Base-by-base conservation (phyloP, 2,329 filamentous ascomycete species). In the Xylaria sp. region DNA sequence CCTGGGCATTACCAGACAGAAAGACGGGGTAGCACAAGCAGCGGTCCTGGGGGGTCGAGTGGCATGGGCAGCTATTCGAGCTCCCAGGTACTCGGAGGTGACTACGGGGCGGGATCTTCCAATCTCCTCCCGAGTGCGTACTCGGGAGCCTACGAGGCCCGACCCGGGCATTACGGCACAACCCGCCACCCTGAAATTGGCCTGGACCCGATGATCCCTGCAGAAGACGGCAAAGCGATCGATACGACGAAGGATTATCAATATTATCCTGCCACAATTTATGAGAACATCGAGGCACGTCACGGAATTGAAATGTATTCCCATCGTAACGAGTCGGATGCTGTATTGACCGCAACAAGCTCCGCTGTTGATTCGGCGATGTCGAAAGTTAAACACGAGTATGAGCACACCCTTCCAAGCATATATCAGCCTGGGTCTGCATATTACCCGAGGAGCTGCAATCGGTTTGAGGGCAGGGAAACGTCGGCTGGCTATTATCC, bases 1-100 rank as follows among this genome's bases (percentile, higher is more conserved):
- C 91, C 91, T 0, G 91, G 91, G 1, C 92, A 93, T 71, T 93
- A 93, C 75, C 88, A 90, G 71, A 86, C 89, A 44, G 87, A 89
- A 67, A 81, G 89, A 65, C 84, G 88, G 56, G 83, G 87, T 54
- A 91, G 88, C 73, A 83, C 87, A 2, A 86, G 88, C 69, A 91
- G 89, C 70, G 89, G 90, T 0, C 81, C 83, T 2, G 83, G 83
- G 58, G 89, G 90, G 13, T 87, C 88, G 0, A 85, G 87, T 21
- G 84, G 83, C 41, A 82, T 86, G 66, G 83, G 87, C 17, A 78
- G 78, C n/a, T 81, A 80, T 58, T 72, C 74, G 1, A 72, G 74
- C 21, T 78, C 76, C 49, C 73, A 75, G 33, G 74, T 79, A 27
- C 72, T 81, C 23, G 76, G 77, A 1, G 76, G 78, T 3, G 68